These are phyloP conservation scores for Truncatella angustata DNA, from an alignment of 2,329 filamentous ascomycete species.

Conservation along the genomic window DNA sequence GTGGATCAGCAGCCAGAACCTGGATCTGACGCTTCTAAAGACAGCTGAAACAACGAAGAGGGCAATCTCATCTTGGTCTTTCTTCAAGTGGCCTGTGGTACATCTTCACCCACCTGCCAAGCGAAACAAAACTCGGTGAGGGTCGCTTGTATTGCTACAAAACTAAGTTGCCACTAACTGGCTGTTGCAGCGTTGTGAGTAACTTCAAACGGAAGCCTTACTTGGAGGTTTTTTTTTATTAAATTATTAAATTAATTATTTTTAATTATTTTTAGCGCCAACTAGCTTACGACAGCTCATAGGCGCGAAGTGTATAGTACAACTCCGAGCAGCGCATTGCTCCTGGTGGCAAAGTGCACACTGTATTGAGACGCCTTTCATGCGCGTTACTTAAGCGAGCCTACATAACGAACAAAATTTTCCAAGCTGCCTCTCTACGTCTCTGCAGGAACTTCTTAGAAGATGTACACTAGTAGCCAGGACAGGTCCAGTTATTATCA, in stretches of 20 bases:
- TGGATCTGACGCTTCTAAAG: not conserved
- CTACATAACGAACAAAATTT: not conserved
- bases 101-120: not conserved
- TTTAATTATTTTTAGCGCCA: too few relatives aligned
- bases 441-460: too few relatives aligned
- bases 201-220: too few relatives aligned
- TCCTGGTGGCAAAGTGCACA: not conserved
- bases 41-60: not conserved
- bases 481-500: too few relatives aligned
- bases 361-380: not conserved
- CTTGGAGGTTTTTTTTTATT: too few relatives aligned
- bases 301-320: not conserved
- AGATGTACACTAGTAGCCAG: too few relatives aligned
- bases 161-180: too few relatives aligned
- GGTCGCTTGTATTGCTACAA: too few relatives aligned
- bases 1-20: not conserved
- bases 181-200: too few relatives aligned
- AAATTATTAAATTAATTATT: too few relatives aligned
- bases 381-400: not conserved
- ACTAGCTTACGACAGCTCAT: not conserved
- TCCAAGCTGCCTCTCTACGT: too few relatives aligned
- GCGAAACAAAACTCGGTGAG: not conserved
- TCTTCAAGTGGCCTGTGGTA: not conserved
- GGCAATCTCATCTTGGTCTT: not conserved
- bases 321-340: not conserved